phyloP scores from a whole-genome alignment of 768 basidiomycete species.

The Pisolithus sp. region DNA sequence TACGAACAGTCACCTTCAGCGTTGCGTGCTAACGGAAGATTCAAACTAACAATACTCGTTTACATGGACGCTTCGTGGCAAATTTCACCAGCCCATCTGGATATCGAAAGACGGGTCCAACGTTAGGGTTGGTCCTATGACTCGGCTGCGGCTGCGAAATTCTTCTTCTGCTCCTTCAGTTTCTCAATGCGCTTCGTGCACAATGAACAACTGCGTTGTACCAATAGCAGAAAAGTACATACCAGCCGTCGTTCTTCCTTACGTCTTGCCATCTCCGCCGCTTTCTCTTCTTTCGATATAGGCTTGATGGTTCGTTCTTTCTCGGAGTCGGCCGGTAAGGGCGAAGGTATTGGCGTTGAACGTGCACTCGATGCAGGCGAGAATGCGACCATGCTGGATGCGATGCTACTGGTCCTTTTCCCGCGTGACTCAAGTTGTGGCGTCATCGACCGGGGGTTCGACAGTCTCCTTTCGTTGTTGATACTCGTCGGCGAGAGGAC shows the following conservation, averaged over 20 bases:
- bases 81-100: too few species aligned
- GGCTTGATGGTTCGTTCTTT: slow-evolving; percentile 17
- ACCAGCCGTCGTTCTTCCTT: slow-evolving; percentile 92
- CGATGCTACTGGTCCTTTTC: slow-evolving; percentile 1
- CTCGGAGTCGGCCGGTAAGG: slow-evolving; percentile 6
- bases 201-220: slow-evolving; percentile 1
- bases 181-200: slow-evolving; percentile 59
- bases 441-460: slow-evolving; percentile 12
- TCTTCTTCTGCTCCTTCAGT: slow-evolving; percentile 77
- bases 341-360: slow-evolving; percentile 22
- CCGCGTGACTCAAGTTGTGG: slow-evolving; percentile 13
- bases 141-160: slow-evolving; percentile 16
- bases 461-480: slow-evolving; percentile 9
- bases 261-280: slow-evolving; percentile 84
- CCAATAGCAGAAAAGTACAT: slow-evolving; percentile 13
- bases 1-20: too few species aligned
- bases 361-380: slow-evolving; percentile 15
- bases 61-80: too few species aligned
- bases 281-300: slow-evolving; percentile 83
- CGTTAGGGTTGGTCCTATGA: neutral
- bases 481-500: slow-evolving; percentile 8
- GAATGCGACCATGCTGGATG: slow-evolving; percentile 3
- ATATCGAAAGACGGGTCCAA: too few species aligned
- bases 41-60: too few species aligned
- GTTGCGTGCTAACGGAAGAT: too few species aligned